Evolutionary conservation across 1,284 basidiomycete genomes (phyloP).

Genomic region (Cryptococcus amylolentus): DNA sequence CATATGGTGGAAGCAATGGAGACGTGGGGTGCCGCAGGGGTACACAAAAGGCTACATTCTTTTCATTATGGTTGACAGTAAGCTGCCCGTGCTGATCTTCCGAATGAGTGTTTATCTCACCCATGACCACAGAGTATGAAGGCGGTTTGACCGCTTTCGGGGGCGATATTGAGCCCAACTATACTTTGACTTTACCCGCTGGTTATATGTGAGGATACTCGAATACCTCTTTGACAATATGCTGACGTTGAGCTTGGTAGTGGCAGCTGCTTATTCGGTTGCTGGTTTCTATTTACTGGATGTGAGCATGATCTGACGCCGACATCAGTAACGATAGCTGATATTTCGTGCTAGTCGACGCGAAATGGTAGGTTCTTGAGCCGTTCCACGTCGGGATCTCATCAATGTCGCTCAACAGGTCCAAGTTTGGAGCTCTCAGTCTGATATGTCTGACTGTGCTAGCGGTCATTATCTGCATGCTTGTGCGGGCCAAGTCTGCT

Average conservation of each 20-base stretch:
- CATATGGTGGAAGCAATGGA: constrained; percentile 4
- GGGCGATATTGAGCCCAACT: constrained; percentile 10
- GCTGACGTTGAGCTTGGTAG: constrained; percentile 5
- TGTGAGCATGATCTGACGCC: constrained; percentile 15
- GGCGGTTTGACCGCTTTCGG: constrained; percentile 17
- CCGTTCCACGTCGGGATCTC: neutral
- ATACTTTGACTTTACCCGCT: constrained; percentile 23
- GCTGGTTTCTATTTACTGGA: constrained; percentile 27
- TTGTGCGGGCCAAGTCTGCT: constrained; percentile 11
- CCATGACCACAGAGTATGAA: constrained; percentile 13
- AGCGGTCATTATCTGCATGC: constrained; percentile 7
- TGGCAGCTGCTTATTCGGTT: constrained; percentile 32
- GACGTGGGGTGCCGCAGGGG: constrained; percentile 8
- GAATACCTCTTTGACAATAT: neutral
- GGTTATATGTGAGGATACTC: constrained; percentile 30
- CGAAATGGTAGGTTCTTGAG: constrained; percentile 8
- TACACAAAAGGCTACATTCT: neutral
- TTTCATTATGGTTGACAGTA: constrained; percentile 19
- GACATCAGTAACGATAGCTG: neutral
- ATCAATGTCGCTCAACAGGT: constrained; percentile 1
- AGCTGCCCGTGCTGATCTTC: neutral
- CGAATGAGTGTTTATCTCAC: neutral
- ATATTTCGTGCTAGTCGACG: constrained; percentile 10
- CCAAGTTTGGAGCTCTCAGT: constrained; percentile 13
- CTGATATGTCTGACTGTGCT: constrained; percentile 7